Conservation (phyloP, 805 yeast species). For the Yarrowia deformans region DNA sequence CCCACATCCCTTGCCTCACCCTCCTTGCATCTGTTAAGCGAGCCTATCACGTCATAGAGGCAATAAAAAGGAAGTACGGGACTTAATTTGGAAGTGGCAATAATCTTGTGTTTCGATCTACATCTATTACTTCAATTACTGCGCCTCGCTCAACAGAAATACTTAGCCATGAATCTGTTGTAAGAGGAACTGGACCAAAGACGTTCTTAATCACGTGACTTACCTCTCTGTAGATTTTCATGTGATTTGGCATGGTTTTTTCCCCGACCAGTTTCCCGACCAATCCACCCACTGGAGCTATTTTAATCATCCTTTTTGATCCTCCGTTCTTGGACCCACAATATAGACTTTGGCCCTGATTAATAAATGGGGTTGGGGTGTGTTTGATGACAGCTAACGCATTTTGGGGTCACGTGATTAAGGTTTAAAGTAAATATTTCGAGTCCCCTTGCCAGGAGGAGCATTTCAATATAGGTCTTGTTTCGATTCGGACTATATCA, state of each 20-base stretch:
- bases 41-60: slow-evolving; percentile 21
- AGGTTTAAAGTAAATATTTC: not conserved
- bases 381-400: not conserved
- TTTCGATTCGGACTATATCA: no score
- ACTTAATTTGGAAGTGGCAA: not conserved
- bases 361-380: not conserved
- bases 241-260: no score
- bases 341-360: not conserved
- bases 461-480: not conserved
- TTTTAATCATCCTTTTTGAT: not conserved
- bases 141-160: no score
- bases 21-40: slow-evolving; percentile 1
- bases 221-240: no score
- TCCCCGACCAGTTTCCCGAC: no score
- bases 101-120: not conserved
- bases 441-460: not conserved
- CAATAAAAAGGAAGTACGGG: slow-evolving; percentile 10
- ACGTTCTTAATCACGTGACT: no score
- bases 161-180: no score
- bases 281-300: not conserved
- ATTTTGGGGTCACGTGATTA: not conserved
- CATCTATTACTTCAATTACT: no score
- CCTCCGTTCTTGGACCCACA: slow-evolving; percentile 6
- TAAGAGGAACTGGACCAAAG: no score
- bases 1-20: no score